These are phyloP conservation scores for carrot (Daucus carota) DNA, from an alignment of 129 eudicot genomes.

Conservation along the genomic window DNA sequence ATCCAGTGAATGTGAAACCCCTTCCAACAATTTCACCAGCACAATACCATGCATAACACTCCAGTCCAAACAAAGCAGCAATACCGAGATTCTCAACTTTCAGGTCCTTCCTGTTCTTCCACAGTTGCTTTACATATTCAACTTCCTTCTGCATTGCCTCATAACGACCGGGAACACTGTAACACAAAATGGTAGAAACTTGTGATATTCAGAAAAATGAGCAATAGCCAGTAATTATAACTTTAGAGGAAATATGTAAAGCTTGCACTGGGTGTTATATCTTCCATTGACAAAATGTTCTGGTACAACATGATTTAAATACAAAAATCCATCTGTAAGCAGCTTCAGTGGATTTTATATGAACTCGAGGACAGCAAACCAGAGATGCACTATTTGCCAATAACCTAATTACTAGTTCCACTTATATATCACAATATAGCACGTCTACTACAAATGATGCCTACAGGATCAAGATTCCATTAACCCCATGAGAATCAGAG, in stretches of 20 bases:
- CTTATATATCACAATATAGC: background rate
- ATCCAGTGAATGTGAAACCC: conserved; percentile 72
- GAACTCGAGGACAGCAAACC: background rate
- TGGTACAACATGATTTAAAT: background rate
- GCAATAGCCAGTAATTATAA: background rate
- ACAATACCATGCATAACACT: conserved; percentile 81
- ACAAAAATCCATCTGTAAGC: background rate
- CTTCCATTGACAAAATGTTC: background rate
- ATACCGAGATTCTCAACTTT: conserved; percentile 64
- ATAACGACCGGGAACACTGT: conserved; percentile 58
- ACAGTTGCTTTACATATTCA: conserved; percentile 38
- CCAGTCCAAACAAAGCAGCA: conserved; percentile 63
- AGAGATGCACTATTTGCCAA: background rate
- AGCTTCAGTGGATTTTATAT: background rate
- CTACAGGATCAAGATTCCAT: background rate
- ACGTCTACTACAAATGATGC: background rate
- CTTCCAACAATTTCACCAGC: conserved; percentile 83
- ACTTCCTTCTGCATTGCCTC: conserved; percentile 72
- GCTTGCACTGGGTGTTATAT: background rate
- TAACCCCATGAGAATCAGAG: background rate
- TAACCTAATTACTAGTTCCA: background rate
- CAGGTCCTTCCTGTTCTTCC: conserved; percentile 67
- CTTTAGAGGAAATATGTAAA: background rate
- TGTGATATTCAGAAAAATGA: background rate
- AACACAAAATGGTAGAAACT: background rate